These are phyloP conservation scores for Talaromyces nanjingensis DNA, from an alignment of 495 filamentous ascomycete genomes.

Conservation along the genomic window DNA sequence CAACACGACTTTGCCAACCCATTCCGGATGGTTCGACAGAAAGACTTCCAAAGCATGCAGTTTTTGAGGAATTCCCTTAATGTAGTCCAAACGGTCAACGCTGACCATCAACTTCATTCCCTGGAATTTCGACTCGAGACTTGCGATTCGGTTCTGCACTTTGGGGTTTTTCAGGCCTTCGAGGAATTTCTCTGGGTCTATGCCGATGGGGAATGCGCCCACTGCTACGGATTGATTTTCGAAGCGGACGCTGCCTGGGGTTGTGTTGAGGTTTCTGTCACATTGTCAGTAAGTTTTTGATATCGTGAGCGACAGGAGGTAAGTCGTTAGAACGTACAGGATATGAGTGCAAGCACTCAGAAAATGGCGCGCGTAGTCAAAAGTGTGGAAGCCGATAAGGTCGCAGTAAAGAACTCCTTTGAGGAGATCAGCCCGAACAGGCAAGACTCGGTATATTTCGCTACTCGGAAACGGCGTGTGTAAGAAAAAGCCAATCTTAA, in stretches of 20 bases:
- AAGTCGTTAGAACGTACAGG: conserved; percentile 48
- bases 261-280: conserved; percentile 62
- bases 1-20: conserved; percentile 96
- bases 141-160: conserved; percentile 80
- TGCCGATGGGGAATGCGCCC: conserved; percentile 93
- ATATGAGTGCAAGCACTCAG: conserved; percentile 86
- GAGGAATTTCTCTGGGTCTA: conserved; percentile 92
- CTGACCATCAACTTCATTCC: conserved; percentile 95
- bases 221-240: conserved; percentile 77
- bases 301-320: not conserved
- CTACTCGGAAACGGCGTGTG: conserved; percentile 97
- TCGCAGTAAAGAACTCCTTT: conserved; percentile 84
- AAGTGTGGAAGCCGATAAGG: conserved; percentile 93
- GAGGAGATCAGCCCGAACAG: conserved; percentile 82
- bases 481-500: conserved; percentile 96
- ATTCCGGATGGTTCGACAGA: conserved; percentile 92
- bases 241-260: conserved; percentile 84
- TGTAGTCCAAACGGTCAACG: conserved; percentile 93
- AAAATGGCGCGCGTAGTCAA: conserved; percentile 94
- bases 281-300: conserved; percentile 11
- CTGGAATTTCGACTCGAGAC: conserved; percentile 83
- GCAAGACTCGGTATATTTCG: conserved; percentile 92
- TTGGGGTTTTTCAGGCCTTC: conserved; percentile 77
- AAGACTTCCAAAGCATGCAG: conserved; percentile 93
- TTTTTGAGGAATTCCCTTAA: conserved; percentile 97